A percentile compares a stretch with the other conserved stretches of the same genome.
Conservation (phyloP, 768 basidiomycete species). For the Tylopilus subfusipes region DNA sequence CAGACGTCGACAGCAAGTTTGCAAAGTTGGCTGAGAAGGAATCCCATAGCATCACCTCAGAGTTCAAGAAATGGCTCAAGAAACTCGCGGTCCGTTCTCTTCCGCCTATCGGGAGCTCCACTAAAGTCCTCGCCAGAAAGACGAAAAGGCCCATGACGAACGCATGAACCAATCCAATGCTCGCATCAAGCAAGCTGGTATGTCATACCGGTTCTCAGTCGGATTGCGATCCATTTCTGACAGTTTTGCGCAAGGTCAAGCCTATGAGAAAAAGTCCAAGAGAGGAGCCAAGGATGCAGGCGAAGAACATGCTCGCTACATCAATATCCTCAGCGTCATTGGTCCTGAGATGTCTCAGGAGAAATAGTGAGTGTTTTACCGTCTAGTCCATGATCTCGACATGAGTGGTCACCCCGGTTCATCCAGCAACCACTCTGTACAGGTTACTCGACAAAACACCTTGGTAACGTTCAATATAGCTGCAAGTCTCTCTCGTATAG, state of each 20-base stretch:
- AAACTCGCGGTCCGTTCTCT: slow-evolving; percentile 59
- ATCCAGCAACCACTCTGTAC: slow-evolving; percentile 60
- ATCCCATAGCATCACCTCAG: slow-evolving; percentile 56
- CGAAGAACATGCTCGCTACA: slow-evolving; percentile 77
- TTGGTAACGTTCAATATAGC: slow-evolving; percentile 59
- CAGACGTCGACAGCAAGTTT: slow-evolving; percentile 72
- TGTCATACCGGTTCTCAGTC: neutral
- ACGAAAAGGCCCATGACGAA: slow-evolving; percentile 76
- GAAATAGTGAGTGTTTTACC: slow-evolving; percentile 56
- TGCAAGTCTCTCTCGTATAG: slow-evolving; percentile 63
- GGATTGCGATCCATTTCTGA: slow-evolving; percentile 3
- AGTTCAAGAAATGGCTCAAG: slow-evolving; percentile 86
- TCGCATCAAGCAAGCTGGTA: slow-evolving; percentile 76
- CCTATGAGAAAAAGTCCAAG: slow-evolving; percentile 79
- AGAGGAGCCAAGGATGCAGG: slow-evolving; percentile 61
- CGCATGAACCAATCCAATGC: slow-evolving; percentile 61
- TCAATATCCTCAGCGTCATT: slow-evolving; percentile 64
- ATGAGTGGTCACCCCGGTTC: neutral
- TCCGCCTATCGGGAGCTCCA: neutral
- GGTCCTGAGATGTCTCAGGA: slow-evolving; percentile 79
- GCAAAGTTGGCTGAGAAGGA: slow-evolving; percentile 73
- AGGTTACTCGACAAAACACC: slow-evolving; percentile 59
- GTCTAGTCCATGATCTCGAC: neutral
- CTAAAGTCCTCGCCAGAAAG: slow-evolving; percentile 51
- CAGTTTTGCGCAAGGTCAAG: slow-evolving; percentile 44